Evolutionary conservation across 352 stramenopile species (phyloP).

Genomic region (Globisporangium spiculum): DNA sequence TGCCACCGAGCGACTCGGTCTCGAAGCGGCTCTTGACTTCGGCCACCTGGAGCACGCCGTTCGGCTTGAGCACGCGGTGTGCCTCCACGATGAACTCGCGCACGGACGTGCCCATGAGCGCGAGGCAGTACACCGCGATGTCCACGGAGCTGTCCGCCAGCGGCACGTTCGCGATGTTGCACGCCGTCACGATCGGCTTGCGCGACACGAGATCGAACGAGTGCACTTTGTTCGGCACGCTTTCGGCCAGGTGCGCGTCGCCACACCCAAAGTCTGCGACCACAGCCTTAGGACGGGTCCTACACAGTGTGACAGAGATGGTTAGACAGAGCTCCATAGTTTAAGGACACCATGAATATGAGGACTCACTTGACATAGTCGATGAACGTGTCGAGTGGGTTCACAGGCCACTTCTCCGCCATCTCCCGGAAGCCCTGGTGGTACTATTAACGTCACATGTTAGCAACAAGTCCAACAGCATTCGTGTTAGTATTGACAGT

Average conservation of each 20-base stretch:
- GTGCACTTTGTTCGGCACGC: constrained; percentile 90
- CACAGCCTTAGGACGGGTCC: constrained; percentile 61
- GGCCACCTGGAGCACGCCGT: constrained; percentile 88
- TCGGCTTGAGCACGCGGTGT: constrained; percentile 91
- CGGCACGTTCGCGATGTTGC: constrained; percentile 95
- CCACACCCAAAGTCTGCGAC: constrained; percentile 99
- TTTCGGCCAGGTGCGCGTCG: constrained; percentile 93
- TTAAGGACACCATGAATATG: neutral
- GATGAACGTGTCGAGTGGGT: constrained; percentile 97
- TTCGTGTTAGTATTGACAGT: neutral
- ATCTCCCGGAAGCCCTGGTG: constrained; percentile 98
- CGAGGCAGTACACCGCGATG: constrained; percentile 96
- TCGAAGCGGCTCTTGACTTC: constrained; percentile 87
- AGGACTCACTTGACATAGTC: constrained; percentile 85
- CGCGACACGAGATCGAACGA: constrained; percentile 97
- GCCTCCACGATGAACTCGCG: constrained; percentile 97
- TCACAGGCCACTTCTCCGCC: constrained; percentile 95
- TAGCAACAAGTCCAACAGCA: neutral
- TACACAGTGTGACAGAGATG: constrained; percentile 16
- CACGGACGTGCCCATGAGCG: constrained; percentile 98
- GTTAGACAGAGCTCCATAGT: neutral
- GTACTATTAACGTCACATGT: constrained; percentile 57
- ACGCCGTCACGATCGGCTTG: constrained; percentile 92
- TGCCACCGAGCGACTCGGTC: constrained; percentile 59
- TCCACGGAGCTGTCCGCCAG: constrained; percentile 89